Base-by-base conservation (phyloP, 2,329 filamentous ascomycete species). In the Biscogniauxia sp. region DNA sequence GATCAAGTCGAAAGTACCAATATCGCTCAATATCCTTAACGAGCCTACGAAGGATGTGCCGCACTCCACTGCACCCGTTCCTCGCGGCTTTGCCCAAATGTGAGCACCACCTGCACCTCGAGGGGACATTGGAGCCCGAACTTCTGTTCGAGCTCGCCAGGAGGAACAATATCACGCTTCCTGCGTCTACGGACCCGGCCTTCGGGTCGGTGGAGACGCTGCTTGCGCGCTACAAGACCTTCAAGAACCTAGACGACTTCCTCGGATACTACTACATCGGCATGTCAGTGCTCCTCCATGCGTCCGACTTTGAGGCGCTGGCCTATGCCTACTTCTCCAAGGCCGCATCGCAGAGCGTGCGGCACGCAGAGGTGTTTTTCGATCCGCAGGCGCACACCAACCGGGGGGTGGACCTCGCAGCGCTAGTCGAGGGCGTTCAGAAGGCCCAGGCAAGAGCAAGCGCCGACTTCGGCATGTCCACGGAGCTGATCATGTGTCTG, bases 81-180 rank as follows among this genome's bases (percentile, higher is more conserved):
- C 80, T 93, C 45, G 75, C 78, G 56, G 81, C 82, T 32, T 82
- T 93, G 28, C 90, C 90, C 64, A 93, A 93, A 79, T 91, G 88
- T 76, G 91, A 94, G 74, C 90, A 93, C 71, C 91, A 93, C 76
- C 84, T 93, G 57, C 91, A 94, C 72, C 81, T 94, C 37, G 90
- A 93, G 75, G 91, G 91, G 58, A 88, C 88, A 13, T 81, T 94
- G 45, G 86, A 87, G 50, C 89, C 90, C 1, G 77, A 81, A 58
- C 80, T 92, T 49, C 84, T 93, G 63, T 93, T 93, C 78, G 70
- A 79, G 28, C 84, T 94, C 5, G 88, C 91, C 5, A 72, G 77
- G 41, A 84, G 84, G 69, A 92, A 94, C 80, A 78, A 78, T 58
- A 84, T 93, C 67, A 49, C 78, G 2, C 81, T 93, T 3, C 86